These are phyloP conservation scores for Diaporthe longicolla DNA, from an alignment of 2,329 filamentous ascomycete genomes.

Conservation along the genomic window DNA sequence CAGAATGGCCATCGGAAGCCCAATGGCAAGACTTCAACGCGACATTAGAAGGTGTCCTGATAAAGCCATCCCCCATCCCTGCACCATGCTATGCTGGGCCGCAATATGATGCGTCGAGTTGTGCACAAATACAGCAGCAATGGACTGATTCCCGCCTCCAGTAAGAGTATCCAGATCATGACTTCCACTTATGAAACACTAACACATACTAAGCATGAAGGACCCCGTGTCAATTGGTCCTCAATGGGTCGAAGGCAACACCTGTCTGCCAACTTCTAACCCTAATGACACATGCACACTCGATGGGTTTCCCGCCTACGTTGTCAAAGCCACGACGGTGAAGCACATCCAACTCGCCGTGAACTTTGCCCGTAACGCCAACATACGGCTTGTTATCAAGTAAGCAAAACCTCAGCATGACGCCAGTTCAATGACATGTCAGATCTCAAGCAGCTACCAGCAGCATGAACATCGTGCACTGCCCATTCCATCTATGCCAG, in stretches of 20 bases:
- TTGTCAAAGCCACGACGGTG: constrained; percentile 54
- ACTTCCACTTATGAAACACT: background rate
- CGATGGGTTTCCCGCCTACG: constrained; percentile 54
- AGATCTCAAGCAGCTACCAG: background rate
- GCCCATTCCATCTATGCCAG: background rate
- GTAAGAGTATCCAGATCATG: constrained; percentile 10
- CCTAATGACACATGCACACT: constrained; percentile 51
- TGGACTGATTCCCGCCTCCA: constrained; percentile 50
- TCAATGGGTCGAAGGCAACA: constrained; percentile 53
- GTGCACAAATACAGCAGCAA: constrained; percentile 50
- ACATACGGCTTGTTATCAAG: constrained; percentile 63
- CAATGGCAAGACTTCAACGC: constrained; percentile 52
- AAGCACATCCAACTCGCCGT: constrained; percentile 55
- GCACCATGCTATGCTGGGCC: constrained; percentile 51
- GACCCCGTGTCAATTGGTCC: constrained; percentile 51
- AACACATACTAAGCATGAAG: constrained; percentile 43
- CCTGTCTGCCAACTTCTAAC: constrained; percentile 47
- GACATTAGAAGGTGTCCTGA: constrained; percentile 51
- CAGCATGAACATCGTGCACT: background rate
- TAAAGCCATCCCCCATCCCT: constrained; percentile 51
- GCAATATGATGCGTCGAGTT: constrained; percentile 47
- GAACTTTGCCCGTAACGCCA: constrained; percentile 58
- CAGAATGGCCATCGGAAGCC: constrained; percentile 49
- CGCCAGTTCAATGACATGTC: background rate
- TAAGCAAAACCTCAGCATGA: background rate